Evolutionary conservation across 192 early-diverging fungal species (phyloP).

Genomic region (Phycomyces nitens): DNA sequence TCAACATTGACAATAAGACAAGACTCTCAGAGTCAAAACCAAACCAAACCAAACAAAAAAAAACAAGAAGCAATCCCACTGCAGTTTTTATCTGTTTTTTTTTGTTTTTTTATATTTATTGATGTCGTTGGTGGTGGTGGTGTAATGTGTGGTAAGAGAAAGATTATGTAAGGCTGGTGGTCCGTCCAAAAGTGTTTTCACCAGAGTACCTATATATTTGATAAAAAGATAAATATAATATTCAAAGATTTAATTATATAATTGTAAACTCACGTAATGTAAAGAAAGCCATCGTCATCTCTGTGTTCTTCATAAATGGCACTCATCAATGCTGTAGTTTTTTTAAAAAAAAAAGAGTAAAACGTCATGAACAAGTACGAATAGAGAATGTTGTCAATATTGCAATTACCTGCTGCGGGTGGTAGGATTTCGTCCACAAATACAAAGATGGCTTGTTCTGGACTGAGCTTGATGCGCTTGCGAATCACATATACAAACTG

Average conservation of each 20-base stretch:
- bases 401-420: slow-evolving; percentile 67
- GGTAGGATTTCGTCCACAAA: slow-evolving; percentile 97
- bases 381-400: neutral
- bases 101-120: too few relatives aligned
- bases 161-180: too few relatives aligned
- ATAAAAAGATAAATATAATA: too few relatives aligned
- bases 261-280: slow-evolving; percentile 66
- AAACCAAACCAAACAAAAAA: too few relatives aligned
- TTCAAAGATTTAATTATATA: too few relatives aligned
- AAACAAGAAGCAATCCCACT: too few relatives aligned
- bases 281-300: slow-evolving; percentile 98
- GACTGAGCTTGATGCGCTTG: slow-evolving; percentile 94
- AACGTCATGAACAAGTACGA: neutral
- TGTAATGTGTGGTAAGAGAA: too few relatives aligned
- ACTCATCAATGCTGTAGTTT: slow-evolving; percentile 83
- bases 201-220: slow-evolving; percentile 67
- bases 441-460: slow-evolving; percentile 98
- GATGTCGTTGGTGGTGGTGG: too few relatives aligned
- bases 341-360: slow-evolving; percentile 1
- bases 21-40: too few relatives aligned
- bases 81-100: too few relatives aligned
- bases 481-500: slow-evolving; percentile 97
- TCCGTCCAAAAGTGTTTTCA: slow-evolving; percentile 79
- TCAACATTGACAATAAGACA: too few relatives aligned
- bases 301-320: slow-evolving; percentile 96